A percentile compares a stretch with the other conserved stretches of the same genome.
Conservation (phyloP, 1,139 yeast species). For the Pichiaceae sp. region DNA sequence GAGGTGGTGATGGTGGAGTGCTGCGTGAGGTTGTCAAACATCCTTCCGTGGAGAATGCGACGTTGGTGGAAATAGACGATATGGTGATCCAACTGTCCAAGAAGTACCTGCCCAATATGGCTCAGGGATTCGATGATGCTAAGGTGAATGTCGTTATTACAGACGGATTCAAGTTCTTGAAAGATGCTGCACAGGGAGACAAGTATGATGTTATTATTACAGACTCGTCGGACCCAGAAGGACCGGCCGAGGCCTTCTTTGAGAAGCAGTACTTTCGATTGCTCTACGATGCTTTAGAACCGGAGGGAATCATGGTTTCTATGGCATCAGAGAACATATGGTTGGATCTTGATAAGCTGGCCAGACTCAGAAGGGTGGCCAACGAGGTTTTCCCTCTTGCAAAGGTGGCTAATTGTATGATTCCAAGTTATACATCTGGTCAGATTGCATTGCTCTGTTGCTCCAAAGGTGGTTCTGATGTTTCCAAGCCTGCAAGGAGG, state of each 20-base stretch:
- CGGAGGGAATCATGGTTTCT: conserved; percentile 57
- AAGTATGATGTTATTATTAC: conserved; percentile 82
- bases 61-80: conserved; percentile 89
- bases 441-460: conserved; percentile 87
- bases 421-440: conserved; percentile 96
- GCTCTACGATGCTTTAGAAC: conserved; percentile 53
- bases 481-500: conserved; percentile 49
- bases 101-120: conserved; percentile 78
- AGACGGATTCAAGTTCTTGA: conserved; percentile 85
- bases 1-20: conserved; percentile 98
- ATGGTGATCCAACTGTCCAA: conserved; percentile 78
- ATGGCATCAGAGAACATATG: conserved; percentile 94
- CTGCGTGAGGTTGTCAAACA: conserved; percentile 88
- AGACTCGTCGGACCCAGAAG: conserved; percentile 96
- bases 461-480: conserved; percentile 46
- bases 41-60: conserved; percentile 71
- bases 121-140: conserved; percentile 63
- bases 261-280: conserved; percentile 75
- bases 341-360: conserved; percentile 68
- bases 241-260: conserved; percentile 94
- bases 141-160: conserved; percentile 78
- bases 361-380: conserved; percentile 52
- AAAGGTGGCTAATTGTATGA: conserved; percentile 77
- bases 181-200: conserved; percentile 29
- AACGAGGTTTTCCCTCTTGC: conserved; percentile 67